Base-by-base conservation (phyloP, 2,329 filamentous ascomycete genomes). In the Boeremia exigua region DNA sequence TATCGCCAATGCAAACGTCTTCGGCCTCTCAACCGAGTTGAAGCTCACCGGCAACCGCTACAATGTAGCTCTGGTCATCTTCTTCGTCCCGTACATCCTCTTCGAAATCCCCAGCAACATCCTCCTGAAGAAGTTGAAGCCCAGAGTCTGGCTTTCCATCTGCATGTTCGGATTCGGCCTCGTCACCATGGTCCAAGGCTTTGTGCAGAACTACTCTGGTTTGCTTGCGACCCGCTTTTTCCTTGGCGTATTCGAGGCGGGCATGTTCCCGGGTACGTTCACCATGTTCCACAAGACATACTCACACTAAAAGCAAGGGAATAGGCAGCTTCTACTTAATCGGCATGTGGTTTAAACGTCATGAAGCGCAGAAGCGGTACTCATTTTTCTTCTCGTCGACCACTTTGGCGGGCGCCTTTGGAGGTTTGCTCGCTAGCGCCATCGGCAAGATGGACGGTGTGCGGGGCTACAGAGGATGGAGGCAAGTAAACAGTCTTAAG, bases 371-470 rank as follows among this genome's bases (percentile, higher is more conserved):
- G 77, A 91, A 92, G 69, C 87, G 95, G 28, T 97, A 93, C 78
- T 90, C 88, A 14, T 93, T 98, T 80, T 98, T 98, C 82, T 98
- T 98, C 81, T 88, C 85, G 68, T 91, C 84, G 27, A 93, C 90
- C 0, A 90, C 88, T 0, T 79, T 94, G 3, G 90, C 90, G 1
- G 90, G 90, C 29, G 90, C 92, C 0, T 97, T 96, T 67, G 92
- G 91, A 38, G 92, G 92, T 2, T 82, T 97, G 1, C 82, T 97
- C 4, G 93, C 93, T 0, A 88, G 87, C 1, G 93, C 88, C 0
- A 96, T 97, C 60, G 91, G 91, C n/a, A 91, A 95, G 69, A 93
- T 96, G 90, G 84, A 92, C 61, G 84, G 84, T 3, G 61, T 90
- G 10, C 76, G 80, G 8, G 86, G 85, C 19, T 95, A 93, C 67